Evolutionary conservation across 2,329 filamentous ascomycete genomes (phyloP), one percentile per base, ranked within the genome.

Genomic region (Myriosclerotinia curreyana): DNA sequence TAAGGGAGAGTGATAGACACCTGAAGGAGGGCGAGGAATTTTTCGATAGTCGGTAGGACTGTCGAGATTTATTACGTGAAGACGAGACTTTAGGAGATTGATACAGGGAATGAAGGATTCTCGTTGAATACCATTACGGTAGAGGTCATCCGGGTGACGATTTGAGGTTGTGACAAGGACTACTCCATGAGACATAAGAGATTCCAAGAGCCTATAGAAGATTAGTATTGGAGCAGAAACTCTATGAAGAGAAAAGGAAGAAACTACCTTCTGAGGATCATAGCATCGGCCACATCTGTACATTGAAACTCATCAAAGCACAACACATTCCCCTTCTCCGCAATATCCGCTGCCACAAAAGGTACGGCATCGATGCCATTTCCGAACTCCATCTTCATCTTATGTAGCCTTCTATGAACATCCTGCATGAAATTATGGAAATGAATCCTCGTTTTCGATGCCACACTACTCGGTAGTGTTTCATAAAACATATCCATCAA

Each of bases 341-440:
- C 95, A 74, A 99, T 95, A 74, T 95, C 89, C n/a, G 94, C 95
- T 2, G 94, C 94, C 22, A 98, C 89, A 74, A 96, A 95, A 0
- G 94, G 94, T 52, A 98, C 85, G 0, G 86, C 91, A 76, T 99
- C 95, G 48, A 96, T 83, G 70, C 97, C 92, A 74, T 87, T 92
- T 38, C 95, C 95, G 75, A 96, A 86, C 71, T 87, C 80, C 83
- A 95, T 89, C 80, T 96, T 97, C 78, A 96, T 88, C 74, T 86
- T 86, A 79, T 98, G 95, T 72, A 98, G 80, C 66, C 94, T 84
- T 76, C 89, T 92, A 79, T 99, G 95, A 56, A 98, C 89, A 76
- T 96, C 91, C 77, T 98, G 95, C 95, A 99, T 99, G 80, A 99
- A 99, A 76, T 96, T 96, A 80, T 98, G 92, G 78, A 99, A 99